These are phyloP conservation scores for Heliocybe sulcata DNA, from an alignment of 1,284 basidiomycete genomes.

Conservation along the genomic window DNA sequence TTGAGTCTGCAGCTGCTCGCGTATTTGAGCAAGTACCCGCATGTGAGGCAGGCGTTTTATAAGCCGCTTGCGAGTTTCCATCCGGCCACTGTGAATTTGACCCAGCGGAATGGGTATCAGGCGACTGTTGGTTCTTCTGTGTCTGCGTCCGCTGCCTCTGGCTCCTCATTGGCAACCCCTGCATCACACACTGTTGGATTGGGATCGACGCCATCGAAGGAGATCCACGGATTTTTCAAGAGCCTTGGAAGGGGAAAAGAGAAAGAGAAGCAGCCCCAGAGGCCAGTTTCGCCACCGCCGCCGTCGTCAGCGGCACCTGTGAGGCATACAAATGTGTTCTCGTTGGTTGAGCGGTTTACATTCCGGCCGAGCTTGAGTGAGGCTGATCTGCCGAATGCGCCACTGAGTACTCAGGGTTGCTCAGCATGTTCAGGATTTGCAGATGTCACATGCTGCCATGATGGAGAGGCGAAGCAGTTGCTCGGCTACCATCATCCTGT, in stretches of 20 bases:
- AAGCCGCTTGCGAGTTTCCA: slow-evolving; percentile 72
- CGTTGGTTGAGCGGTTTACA: slow-evolving; percentile 93
- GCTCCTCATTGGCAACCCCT: slow-evolving; percentile 6
- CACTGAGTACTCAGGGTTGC: slow-evolving; percentile 32
- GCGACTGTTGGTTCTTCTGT: neutral
- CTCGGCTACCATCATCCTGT: neutral
- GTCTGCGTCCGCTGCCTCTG: slow-evolving; percentile 5
- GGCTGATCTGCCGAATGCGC: slow-evolving; percentile 61
- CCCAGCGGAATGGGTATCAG: neutral
- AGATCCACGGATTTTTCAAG: slow-evolving; percentile 22
- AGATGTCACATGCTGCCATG: neutral
- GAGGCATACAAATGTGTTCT: slow-evolving; percentile 85
- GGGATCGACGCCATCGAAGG: slow-evolving; percentile 13
- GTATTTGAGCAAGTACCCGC: slow-evolving; percentile 96
- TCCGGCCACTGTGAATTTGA: slow-evolving; percentile 47
- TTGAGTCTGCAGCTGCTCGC: slow-evolving; percentile 90
- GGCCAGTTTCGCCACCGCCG: slow-evolving; percentile 13
- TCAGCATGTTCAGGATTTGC: neutral
- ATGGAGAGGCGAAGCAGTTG: neutral
- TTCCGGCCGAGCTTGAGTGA: slow-evolving; percentile 85
- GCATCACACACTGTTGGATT: neutral
- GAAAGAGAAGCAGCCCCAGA: slow-evolving; percentile 24
- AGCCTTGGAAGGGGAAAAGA: slow-evolving; percentile 27
- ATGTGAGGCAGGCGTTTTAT: slow-evolving; percentile 96
- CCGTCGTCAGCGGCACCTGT: slow-evolving; percentile 19